Evolutionary conservation across 2,329 filamentous ascomycete species (phyloP).

Genomic region (Monosporascus sp.): DNA sequence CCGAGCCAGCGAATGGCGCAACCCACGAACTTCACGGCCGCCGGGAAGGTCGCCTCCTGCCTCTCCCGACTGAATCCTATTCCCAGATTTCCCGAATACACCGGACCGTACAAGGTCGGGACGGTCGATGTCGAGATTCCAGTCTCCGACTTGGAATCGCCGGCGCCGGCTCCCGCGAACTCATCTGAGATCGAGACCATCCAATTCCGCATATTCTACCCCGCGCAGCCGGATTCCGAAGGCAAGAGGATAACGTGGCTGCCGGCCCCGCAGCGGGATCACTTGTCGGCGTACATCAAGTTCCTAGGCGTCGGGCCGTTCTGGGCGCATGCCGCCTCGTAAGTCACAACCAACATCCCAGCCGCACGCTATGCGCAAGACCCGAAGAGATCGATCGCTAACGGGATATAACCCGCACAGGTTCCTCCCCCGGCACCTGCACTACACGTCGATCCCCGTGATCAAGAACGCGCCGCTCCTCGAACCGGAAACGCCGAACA

Average conservation of each 20-base stretch:
- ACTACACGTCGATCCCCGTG: conserved; percentile 68
- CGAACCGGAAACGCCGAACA: conserved; percentile 37
- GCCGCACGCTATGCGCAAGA: background rate
- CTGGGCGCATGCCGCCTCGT: conserved; percentile 56
- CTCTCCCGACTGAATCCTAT: conserved; percentile 60
- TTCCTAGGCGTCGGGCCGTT: conserved; percentile 64
- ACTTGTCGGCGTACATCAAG: conserved; percentile 68
- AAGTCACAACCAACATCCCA: conserved; percentile 23
- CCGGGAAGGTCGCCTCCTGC: conserved; percentile 39
- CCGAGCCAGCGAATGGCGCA: conserved; percentile 14
- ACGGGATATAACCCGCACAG: conserved; percentile 30
- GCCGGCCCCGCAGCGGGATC: conserved; percentile 68
- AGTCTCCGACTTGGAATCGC: conserved; percentile 50
- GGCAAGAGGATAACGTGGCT: conserved; percentile 68
- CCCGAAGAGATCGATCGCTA: conserved; percentile 3
- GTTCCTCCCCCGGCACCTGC: conserved; percentile 63
- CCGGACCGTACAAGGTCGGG: conserved; percentile 73
- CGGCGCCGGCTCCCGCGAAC: conserved; percentile 47
- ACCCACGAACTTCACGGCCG: conserved; percentile 10
- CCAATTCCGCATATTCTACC: conserved; percentile 79
- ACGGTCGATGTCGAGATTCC: conserved; percentile 78
- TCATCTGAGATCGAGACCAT: conserved; percentile 62
- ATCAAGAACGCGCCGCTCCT: conserved; percentile 65
- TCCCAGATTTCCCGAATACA: conserved; percentile 68
- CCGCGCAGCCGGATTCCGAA: conserved; percentile 48